A percentile compares a stretch with the other conserved stretches of the same genome.
Conservation (phyloP, 2,329 filamentous ascomycete species). For the Colletotrichum truncatum region DNA sequence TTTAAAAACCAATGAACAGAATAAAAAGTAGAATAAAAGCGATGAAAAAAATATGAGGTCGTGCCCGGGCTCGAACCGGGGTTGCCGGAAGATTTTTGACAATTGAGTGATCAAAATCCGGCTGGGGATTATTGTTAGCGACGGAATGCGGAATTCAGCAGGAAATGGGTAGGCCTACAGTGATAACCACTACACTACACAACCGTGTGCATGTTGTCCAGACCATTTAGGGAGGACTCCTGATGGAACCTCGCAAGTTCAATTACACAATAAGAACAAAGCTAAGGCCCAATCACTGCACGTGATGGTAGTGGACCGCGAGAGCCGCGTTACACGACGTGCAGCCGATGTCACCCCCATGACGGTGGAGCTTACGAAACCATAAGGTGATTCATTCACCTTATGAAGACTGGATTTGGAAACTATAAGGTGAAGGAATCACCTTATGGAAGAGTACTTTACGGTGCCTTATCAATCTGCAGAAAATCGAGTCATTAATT, state of each 20-base stretch:
- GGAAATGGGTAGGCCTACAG: background rate
- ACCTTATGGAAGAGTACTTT: too few relatives aligned
- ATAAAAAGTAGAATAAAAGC: background rate
- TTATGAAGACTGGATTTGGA: background rate
- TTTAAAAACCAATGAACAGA: background rate
- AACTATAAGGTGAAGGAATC: background rate
- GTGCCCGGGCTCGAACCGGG: background rate
- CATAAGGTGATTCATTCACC: background rate
- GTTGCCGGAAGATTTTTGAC: background rate
- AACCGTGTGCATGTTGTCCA: slow-evolving; percentile 22
- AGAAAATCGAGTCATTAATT: background rate
- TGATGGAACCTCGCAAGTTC: background rate
- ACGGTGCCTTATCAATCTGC: too few relatives aligned
- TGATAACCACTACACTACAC: background rate
- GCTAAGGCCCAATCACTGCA: background rate
- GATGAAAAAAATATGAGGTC: background rate
- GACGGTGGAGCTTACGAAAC: background rate
- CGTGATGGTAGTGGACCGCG: background rate
- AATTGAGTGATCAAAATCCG: background rate
- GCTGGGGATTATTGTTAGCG: background rate
- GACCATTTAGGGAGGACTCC: background rate
- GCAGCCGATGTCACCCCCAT: background rate
- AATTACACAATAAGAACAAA: background rate
- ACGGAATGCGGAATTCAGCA: background rate
- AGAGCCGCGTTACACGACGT: background rate